Evolutionary conservation across 495 filamentous ascomycete genomes (phyloP).

Genomic region (Xanthoparmelia taractica): DNA sequence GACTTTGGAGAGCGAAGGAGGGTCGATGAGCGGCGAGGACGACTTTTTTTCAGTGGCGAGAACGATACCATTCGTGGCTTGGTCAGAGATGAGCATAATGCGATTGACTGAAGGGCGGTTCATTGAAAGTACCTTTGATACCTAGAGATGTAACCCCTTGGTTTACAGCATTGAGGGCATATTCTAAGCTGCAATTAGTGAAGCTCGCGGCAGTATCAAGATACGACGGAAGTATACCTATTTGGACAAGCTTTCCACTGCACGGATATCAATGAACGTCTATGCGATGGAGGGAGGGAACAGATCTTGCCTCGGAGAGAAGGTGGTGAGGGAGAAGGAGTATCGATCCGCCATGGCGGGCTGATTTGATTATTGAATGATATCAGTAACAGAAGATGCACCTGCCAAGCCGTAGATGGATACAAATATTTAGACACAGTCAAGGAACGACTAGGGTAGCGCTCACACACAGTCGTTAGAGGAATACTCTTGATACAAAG

Average conservation of each 20-base stretch:
- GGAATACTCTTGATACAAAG: neutral
- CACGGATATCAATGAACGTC: conserved; percentile 16
- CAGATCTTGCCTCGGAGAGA: conserved; percentile 77
- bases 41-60: conserved; percentile 99
- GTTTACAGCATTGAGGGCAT: conserved; percentile 98
- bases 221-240: conserved; percentile 40
- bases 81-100: neutral
- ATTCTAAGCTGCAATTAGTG: conserved; percentile 53
- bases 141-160: conserved; percentile 96
- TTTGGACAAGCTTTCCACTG: conserved; percentile 85
- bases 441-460: neutral
- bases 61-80: conserved; percentile 97
- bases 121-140: conserved; percentile 72
- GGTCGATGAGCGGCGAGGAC: conserved; percentile 88
- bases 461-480: neutral
- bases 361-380: neutral
- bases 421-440: neutral
- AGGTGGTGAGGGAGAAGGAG: conserved; percentile 98
- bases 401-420: neutral
- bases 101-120: conserved; percentile 3
- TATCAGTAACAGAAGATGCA: neutral
- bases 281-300: neutral
- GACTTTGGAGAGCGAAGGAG: conserved; percentile 92
- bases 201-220: neutral
- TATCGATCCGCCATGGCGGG: conserved; percentile 90